These are phyloP conservation scores for Starmera dryadoides DNA, from an alignment of 805 yeast species.

Conservation along the genomic window DNA sequence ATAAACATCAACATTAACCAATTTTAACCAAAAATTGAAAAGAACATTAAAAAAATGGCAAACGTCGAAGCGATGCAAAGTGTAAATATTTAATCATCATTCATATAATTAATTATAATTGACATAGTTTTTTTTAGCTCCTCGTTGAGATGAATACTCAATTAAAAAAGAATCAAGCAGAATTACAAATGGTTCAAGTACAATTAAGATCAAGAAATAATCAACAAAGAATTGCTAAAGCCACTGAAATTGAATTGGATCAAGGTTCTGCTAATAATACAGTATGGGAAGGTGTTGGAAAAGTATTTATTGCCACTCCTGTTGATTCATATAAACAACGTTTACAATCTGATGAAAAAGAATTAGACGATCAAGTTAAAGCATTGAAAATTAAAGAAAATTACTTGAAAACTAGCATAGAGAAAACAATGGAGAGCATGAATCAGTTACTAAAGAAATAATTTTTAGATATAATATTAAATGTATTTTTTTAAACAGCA, in stretches of 20 bases:
- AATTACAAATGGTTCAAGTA: conserved; percentile 45
- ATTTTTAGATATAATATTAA: too few relatives aligned
- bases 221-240: conserved; percentile 43
- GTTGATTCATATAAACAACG: conserved; percentile 38
- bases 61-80: neutral
- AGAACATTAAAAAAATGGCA: neutral
- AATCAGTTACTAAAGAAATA: conserved; percentile 25
- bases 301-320: conserved; percentile 48
- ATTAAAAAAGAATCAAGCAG: conserved; percentile 50
- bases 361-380: conserved; percentile 49
- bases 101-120: too few relatives aligned
- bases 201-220: conserved; percentile 44
- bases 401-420: conserved; percentile 70
- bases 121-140: conserved; percentile 24
- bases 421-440: conserved; percentile 63
- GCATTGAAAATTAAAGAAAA: conserved; percentile 60
- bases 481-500: conserved; percentile 52
- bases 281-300: conserved; percentile 86
- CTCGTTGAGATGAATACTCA: conserved; percentile 62
- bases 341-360: conserved; percentile 44
- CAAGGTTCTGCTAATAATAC: conserved; percentile 31
- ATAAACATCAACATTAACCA: neutral
- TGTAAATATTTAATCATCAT: neutral
- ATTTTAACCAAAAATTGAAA: too few relatives aligned
- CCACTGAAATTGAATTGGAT: conserved; percentile 49